Evolutionary conservation across 345 rosid species (phyloP), one percentile per base, ranked within the genome.

Genomic region (Gossypium herbaceum): DNA sequence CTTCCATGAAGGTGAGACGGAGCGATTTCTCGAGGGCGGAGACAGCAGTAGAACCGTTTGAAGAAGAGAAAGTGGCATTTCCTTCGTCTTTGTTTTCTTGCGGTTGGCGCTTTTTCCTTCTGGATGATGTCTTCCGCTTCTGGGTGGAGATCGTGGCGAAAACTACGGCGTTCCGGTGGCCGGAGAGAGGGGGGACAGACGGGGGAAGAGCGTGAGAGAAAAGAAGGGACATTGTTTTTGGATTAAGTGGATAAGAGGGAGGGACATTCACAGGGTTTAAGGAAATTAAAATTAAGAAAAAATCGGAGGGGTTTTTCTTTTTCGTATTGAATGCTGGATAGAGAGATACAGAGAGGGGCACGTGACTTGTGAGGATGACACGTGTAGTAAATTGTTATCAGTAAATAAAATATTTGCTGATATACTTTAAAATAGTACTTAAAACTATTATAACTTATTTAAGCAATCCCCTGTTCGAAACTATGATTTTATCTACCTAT

Each of bases 1-100:
- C 98, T 78, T 94, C 98, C 98, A 94, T 91, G 83, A 94, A 94
- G 12, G 87, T 79, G 70, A 89, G 84, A 6, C 98, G 92, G 48
- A 94, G 94, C 57, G 86, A 77, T 82, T 91, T 91, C 90, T 94
- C 98, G 16, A 87, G 86, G 10, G 83, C 84, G 1, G 90, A 82
- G 25, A 79, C 69, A 67, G 73, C 72, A 62, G 63, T 17, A 22
- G 61, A 11, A 24, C 63, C 81, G 47, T 60, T 74, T 16, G 76
- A 54, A 9, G 73, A 48, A 44, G 77, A 19, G 43, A 1, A 45
- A n/a, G 71, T 4, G 47, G 59, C 66, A 50, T 77, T 76, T 8
- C 71, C 83, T 9, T 47, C 52, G 12, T 61, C 60, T 52, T 62
- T 63, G 7, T 50, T 34, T 9, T 74, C 10, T 51, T 52, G 78